phyloP scores from a whole-genome alignment of 495 filamentous ascomycete species.

The Xylaria acuta region DNA sequence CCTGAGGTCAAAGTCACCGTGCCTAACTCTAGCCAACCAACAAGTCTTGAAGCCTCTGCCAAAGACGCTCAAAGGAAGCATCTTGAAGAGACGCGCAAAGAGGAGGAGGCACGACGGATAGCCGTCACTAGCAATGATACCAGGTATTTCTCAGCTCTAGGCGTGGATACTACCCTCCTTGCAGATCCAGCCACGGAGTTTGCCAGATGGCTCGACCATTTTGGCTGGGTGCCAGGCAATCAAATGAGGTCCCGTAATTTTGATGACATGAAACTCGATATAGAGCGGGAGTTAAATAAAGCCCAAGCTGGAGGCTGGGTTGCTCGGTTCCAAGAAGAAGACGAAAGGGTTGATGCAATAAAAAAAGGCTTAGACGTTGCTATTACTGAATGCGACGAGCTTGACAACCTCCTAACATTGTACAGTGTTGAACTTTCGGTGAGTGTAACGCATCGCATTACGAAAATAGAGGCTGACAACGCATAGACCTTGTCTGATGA shows the following conservation, averaged over 20 bases:
- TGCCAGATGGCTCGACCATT: constrained; percentile 80
- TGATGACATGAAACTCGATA: constrained; percentile 80
- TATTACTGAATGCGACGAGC: constrained; percentile 91
- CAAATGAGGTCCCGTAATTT: constrained; percentile 73
- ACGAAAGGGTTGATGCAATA: constrained; percentile 83
- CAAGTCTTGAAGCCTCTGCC: constrained; percentile 45
- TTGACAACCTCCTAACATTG: constrained; percentile 89
- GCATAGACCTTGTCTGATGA: constrained; percentile 90
- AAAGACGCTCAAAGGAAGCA: constrained; percentile 52
- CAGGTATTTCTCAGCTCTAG: constrained; percentile 78
- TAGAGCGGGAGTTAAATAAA: constrained; percentile 85
- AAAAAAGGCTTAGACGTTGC: constrained; percentile 84
- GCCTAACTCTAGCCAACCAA: constrained; percentile 44
- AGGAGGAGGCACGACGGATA: constrained; percentile 57
- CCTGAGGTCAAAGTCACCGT: constrained; percentile 60
- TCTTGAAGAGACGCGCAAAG: constrained; percentile 42
- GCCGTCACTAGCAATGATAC: constrained; percentile 74
- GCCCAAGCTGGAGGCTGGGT: constrained; percentile 95
- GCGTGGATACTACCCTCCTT: constrained; percentile 72
- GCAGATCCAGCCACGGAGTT: constrained; percentile 70
- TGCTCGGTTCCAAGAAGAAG: constrained; percentile 83
- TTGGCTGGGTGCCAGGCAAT: constrained; percentile 83
- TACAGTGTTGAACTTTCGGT: constrained; percentile 94
- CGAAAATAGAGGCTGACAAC: constrained; percentile 42
- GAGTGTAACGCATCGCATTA: constrained; percentile 46